Conservation (phyloP, 345 rosid species). For the Erodium maritimum region DNA sequence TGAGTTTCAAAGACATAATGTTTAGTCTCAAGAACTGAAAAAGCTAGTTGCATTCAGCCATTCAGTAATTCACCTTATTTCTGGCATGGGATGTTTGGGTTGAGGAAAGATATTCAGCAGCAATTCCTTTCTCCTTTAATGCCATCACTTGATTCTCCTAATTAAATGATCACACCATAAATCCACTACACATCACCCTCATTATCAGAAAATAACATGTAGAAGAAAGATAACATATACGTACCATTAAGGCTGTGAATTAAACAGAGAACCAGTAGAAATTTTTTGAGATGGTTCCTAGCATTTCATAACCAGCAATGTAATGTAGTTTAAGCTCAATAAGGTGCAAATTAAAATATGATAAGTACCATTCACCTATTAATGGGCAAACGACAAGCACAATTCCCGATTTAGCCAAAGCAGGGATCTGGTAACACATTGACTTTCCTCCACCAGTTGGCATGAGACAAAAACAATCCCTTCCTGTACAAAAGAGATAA, state of each 20-base stretch:
- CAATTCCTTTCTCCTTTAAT: constrained; percentile 77
- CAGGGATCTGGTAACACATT: constrained; percentile 93
- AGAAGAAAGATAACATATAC: constrained; percentile 10
- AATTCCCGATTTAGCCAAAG: constrained; percentile 72
- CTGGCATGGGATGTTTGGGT: constrained; percentile 51
- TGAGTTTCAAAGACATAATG: background rate
- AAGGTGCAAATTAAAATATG: background rate
- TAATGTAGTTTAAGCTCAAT: constrained; percentile 1
- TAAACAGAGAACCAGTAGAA: constrained; percentile 13
- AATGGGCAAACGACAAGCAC: constrained; percentile 91
- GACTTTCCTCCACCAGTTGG: constrained; percentile 99
- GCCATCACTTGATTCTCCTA: constrained; percentile 92
- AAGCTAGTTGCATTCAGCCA: background rate
- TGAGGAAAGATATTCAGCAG: constrained; percentile 88
- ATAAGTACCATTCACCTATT: constrained; percentile 42
- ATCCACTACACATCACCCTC: background rate
- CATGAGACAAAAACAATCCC: constrained; percentile 94
- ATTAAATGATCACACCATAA: background rate
- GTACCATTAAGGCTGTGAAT: constrained; percentile 80
- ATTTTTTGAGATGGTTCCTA: constrained; percentile 8
- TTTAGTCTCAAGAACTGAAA: background rate
- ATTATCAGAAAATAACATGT: background rate
- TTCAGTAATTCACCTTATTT: constrained; percentile 31
- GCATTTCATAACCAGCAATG: constrained; percentile 10
- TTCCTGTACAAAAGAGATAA: constrained; percentile 24